These are phyloP conservation scores for Spergularia azorica DNA, from an alignment of 179 eudicot species.

Conservation along the genomic window DNA sequence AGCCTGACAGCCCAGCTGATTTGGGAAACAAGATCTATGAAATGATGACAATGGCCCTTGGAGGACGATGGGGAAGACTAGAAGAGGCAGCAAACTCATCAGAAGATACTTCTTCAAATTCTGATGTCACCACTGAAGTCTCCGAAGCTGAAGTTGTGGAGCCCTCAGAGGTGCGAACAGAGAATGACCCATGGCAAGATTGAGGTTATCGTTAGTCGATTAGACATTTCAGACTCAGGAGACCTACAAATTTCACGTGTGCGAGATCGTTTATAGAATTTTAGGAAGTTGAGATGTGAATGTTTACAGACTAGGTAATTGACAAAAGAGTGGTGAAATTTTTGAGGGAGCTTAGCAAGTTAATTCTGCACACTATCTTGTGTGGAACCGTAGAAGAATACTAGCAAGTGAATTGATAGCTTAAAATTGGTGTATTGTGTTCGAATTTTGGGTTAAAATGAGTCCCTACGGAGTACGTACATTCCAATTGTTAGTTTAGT, in stretches of 20 bases:
- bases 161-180: slow-evolving; percentile 91
- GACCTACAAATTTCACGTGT: neutral
- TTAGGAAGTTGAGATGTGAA: too few species aligned
- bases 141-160: slow-evolving; percentile 70
- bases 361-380: too few species aligned
- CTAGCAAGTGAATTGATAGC: too few species aligned
- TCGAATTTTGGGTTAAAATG: too few species aligned
- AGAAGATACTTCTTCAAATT: slow-evolving; percentile 37
- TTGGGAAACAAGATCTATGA: slow-evolving; percentile 92
- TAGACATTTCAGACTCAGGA: slow-evolving; percentile 3
- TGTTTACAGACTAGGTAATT: too few species aligned
- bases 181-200: slow-evolving; percentile 87
- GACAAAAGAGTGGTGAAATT: too few species aligned
- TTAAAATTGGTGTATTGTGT: too few species aligned
- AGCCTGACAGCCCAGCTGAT: slow-evolving; percentile 98
- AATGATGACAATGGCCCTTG: slow-evolving; percentile 98
- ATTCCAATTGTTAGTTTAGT: too few species aligned
- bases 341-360: too few species aligned
- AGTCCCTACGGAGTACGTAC: too few species aligned
- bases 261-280: too few species aligned
- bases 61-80: slow-evolving; percentile 92
- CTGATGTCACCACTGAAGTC: slow-evolving; percentile 36
- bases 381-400: too few species aligned
- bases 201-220: slow-evolving; percentile 29
- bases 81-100: slow-evolving; percentile 43